phyloP scores from a whole-genome alignment of 75 land plant species.

The Adiantum capillusveneris region DNA sequence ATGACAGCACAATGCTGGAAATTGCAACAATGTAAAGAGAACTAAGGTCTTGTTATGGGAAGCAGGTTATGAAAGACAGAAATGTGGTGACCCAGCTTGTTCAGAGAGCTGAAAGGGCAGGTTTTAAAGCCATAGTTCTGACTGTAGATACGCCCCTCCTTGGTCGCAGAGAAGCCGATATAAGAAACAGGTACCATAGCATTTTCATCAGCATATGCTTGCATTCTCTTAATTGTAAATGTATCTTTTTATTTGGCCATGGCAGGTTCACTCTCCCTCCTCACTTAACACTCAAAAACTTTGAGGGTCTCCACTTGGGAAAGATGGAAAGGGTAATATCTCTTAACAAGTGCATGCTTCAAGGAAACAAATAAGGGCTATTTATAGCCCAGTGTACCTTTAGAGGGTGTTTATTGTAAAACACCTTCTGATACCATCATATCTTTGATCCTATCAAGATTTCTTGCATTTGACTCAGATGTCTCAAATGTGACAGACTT shows the following conservation, averaged over 20 bases:
- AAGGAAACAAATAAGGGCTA: too few relatives aligned
- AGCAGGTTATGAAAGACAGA: conserved; percentile 71
- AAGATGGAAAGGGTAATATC: conserved; percentile 71
- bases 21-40: too few relatives aligned
- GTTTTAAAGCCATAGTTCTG: conserved; percentile 84
- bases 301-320: conserved; percentile 90
- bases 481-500: conserved; percentile 28
- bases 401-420: too few relatives aligned
- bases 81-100: conserved; percentile 83
- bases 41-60: too few relatives aligned
- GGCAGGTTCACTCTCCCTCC: conserved; percentile 77
- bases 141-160: conserved; percentile 83
- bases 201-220: background rate
- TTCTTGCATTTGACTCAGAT: background rate
- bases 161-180: conserved; percentile 87
- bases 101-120: conserved; percentile 81
- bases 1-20: too few relatives aligned
- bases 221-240: background rate
- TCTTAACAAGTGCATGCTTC: too few relatives aligned
- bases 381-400: too few relatives aligned
- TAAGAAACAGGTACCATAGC: conserved; percentile 60
- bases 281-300: conserved; percentile 82
- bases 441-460: background rate
- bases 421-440: too few relatives aligned
- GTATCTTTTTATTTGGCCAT: background rate